phyloP scores from a whole-genome alignment of 2,329 filamentous ascomycete species.

The Hymenoscyphus infarciens region DNA sequence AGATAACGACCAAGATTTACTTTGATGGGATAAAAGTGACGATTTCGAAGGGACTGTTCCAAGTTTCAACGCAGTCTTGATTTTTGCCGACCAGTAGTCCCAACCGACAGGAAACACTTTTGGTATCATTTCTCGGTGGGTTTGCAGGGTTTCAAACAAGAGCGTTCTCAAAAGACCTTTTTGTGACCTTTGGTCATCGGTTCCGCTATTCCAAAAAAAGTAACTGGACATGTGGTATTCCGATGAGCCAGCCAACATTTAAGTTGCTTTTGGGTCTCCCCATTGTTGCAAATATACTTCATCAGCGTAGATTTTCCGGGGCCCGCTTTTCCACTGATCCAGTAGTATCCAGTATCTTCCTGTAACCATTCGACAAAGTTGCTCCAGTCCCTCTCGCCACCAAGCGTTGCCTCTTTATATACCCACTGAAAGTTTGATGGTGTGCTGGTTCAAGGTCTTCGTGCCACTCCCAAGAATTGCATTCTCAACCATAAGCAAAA shows the following conservation, averaged over 20 bases:
- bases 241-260: slow-evolving; percentile 25
- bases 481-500: slow-evolving; percentile 12
- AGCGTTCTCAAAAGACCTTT: slow-evolving; percentile 16
- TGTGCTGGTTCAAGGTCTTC: slow-evolving; percentile 10
- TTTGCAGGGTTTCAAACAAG: slow-evolving; percentile 13
- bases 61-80: slow-evolving; percentile 7
- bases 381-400: slow-evolving; percentile 3
- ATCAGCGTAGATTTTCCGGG: slow-evolving; percentile 19
- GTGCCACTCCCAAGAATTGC: slow-evolving; percentile 5
- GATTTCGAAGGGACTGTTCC: slow-evolving; percentile 1
- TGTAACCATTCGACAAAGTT: slow-evolving; percentile 17
- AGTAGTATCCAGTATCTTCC: slow-evolving; percentile 12
- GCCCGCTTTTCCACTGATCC: slow-evolving; percentile 22
- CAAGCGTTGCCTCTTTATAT: not conserved
- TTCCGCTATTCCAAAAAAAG: slow-evolving; percentile 46
- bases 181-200: slow-evolving; percentile 20
- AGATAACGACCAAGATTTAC: slow-evolving; percentile 2
- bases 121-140: slow-evolving; percentile 12
- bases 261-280: slow-evolving; percentile 15
- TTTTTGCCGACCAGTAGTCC: not conserved
- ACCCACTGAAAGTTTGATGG: slow-evolving; percentile 13
- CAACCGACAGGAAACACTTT: slow-evolving; percentile 4
- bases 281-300: slow-evolving; percentile 13
- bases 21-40: not conserved
- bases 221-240: slow-evolving; percentile 36